Evolutionary conservation across 2,329 filamentous ascomycete genomes (phyloP), one percentile per base, ranked within the genome.

Genomic region (Trichoderma harzianum): DNA sequence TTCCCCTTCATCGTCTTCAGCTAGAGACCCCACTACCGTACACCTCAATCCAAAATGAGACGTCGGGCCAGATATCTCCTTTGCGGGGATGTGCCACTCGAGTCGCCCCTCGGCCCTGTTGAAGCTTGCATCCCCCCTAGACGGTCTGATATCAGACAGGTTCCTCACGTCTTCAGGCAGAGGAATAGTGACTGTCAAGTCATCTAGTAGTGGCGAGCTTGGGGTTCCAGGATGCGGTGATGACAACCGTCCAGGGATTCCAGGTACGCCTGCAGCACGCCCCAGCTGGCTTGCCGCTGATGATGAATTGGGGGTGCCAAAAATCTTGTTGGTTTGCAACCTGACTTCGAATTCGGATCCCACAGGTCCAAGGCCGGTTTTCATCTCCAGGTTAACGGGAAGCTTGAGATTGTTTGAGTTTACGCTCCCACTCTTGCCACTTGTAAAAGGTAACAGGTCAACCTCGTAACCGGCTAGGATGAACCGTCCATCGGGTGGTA

Each of bases 391-490:
- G 63, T 87, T 90, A 3, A 96, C 92, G 0, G 96, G 96, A 6
- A 98, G 83, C 78, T 94, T 94, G 16, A 98, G 84, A 75, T 88
- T 91, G 72, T 89, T 89, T 69, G 85, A 84, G 69, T 82, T 87
- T 2, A 88, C 82, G 69, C 83, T 87, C 21, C 87, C 85, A 67
- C 85, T 85, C 76, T 88, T 87, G 24, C 87, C 85, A 75, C 85
- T 86, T 18, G 90, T 87, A 64, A 92, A 88, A 0, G 94, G 94
- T 14, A 98, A 85, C 26, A 99, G 83, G 80, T 99, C 93, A 24
- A 97, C 94, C 80, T 98, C 95, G 79, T 99, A 99, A 26, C 94
- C 95, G 36, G 94, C 95, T 21, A 99, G 86, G 53, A 97, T 92
- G 80, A 98, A 99, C 57, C 94, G 89, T 36, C 96, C 96, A 80